A percentile compares a stretch with the other conserved stretches of the same genome.
These are phyloP conservation scores for Pelargonium nanum DNA, from an alignment of 345 rosid species.

Conservation along the genomic window DNA sequence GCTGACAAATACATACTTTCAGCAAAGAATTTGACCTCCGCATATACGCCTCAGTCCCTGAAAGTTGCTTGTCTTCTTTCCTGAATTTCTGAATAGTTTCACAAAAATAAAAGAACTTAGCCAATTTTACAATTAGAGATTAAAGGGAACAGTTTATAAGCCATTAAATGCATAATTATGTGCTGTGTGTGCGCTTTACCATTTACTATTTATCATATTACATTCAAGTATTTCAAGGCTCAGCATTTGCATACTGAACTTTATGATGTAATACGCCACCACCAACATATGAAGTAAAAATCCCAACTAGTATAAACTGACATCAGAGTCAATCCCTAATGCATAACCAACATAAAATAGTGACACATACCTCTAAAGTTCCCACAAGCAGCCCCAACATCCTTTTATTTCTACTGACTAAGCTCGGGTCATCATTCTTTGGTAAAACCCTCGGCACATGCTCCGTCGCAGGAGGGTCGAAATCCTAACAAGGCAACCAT, in stretches of 20 bases:
- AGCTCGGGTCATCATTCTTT: conserved; percentile 83
- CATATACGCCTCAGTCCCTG: conserved; percentile 76
- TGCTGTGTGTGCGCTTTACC: no score
- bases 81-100: conserved; percentile 62
- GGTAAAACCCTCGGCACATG: conserved; percentile 82
- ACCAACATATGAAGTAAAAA: no score
- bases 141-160: not conserved
- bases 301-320: not conserved
- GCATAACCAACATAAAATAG: not conserved
- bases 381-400: conserved; percentile 95
- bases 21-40: conserved; percentile 73
- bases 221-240: no score
- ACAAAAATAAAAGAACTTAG: conserved; percentile 5
- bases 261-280: no score
- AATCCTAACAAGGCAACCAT: conserved; percentile 29
- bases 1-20: conserved; percentile 38
- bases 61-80: conserved; percentile 80
- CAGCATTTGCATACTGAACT: no score
- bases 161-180: not conserved
- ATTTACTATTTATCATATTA: no score
- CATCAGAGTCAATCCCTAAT: no score
- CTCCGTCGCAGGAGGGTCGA: conserved; percentile 37
- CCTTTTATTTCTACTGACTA: conserved; percentile 86
- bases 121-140: not conserved
- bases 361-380: conserved; percentile 71